Percentiles rank a stretch among this genome's conserved stretches.
phyloP scores from a whole-genome alignment of 2,329 filamentous ascomycete genomes.

The Curvularia lunata region DNA sequence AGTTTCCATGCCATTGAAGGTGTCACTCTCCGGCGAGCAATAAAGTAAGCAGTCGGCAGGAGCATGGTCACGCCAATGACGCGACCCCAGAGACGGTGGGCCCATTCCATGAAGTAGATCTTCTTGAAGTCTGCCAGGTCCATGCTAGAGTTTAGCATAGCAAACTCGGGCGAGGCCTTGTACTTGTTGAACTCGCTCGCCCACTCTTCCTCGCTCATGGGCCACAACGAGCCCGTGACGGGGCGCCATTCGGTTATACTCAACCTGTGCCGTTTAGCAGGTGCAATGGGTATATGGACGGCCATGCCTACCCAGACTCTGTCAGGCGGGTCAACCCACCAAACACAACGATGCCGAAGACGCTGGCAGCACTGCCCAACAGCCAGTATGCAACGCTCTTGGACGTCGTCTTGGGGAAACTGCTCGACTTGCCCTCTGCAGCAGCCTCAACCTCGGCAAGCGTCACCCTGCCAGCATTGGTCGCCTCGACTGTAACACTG shows the following conservation, averaged over 20 bases:
- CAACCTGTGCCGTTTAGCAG: constrained; percentile 62
- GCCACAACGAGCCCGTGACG: constrained; percentile 89
- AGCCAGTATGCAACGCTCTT: constrained; percentile 91
- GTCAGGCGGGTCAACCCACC: constrained; percentile 92
- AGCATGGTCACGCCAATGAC: constrained; percentile 90
- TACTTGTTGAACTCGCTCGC: constrained; percentile 93
- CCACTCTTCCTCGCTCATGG: constrained; percentile 81
- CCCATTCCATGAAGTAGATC: constrained; percentile 99
- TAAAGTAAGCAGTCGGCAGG: constrained; percentile 85
- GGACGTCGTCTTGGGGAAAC: constrained; percentile 68
- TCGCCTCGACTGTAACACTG: constrained; percentile 27
- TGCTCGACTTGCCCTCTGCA: constrained; percentile 28
- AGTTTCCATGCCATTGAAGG: constrained; percentile 78
- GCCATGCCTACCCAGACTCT: constrained; percentile 78
- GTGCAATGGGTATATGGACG: not conserved
- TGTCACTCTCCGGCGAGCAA: constrained; percentile 79
- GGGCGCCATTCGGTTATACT: constrained; percentile 99
- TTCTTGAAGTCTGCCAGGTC: constrained; percentile 92
- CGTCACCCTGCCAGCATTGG: constrained; percentile 20
- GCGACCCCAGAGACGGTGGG: constrained; percentile 91
- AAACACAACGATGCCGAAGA: constrained; percentile 96
- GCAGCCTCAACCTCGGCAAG: constrained; percentile 23
- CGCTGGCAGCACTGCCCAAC: constrained; percentile 85
- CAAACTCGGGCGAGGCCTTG: constrained; percentile 88
- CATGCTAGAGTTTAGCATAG: constrained; percentile 92